Base-by-base conservation (phyloP, 192 early-diverging fungal species). In the Coemansia sp. region DNA sequence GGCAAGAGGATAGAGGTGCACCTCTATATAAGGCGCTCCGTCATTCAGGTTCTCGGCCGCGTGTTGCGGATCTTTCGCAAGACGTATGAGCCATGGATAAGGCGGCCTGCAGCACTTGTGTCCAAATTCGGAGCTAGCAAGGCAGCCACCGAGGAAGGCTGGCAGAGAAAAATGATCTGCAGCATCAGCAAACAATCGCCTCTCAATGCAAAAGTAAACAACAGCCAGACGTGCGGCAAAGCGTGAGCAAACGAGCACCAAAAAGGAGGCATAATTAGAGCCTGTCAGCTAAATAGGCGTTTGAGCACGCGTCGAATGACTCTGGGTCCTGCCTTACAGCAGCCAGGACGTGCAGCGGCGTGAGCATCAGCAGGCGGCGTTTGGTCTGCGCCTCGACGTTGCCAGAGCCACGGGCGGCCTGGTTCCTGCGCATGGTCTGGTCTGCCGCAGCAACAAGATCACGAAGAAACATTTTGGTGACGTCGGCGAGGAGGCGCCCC, bases 231-330 rank as follows among this genome's bases (percentile, higher is more conserved):
- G 41, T 12, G 41, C 24, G 12, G 12, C 46, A 50, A 22, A 22
- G 24, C 9, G 43, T 26, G 24, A 9, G 22, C 11, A 50, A 4
- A 29, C 22, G 26, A 50, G 11, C 14, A 24, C 15, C 26, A 27
- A 15, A 22, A 50, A 50, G 46, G 46, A 41, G 12, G 14, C 43
- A 11, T 22, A 50, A 29, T 50, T 53, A 53, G 52, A 35, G 32
- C 32, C 27, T 29, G 32, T 53, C 54, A 24, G 66, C 77, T 41
- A 80, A 24, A 26, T 63, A 64, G 10, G 68, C 70, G 41, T 74
- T 74, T 2, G 71, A 66, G 52, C 77, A 80, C 18, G 70, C 60
- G 39, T 80, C 77, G 58, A 80, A 80, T 12, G 50, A 8, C 32
- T 66, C 50, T 5, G 77, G 68, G 35, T 71, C 59, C 10, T 43